A percentile compares a stretch with the other conserved stretches of the same genome.
Evolutionary conservation across 257 asterid species (phyloP).

Genomic region (Striga asiatica): DNA sequence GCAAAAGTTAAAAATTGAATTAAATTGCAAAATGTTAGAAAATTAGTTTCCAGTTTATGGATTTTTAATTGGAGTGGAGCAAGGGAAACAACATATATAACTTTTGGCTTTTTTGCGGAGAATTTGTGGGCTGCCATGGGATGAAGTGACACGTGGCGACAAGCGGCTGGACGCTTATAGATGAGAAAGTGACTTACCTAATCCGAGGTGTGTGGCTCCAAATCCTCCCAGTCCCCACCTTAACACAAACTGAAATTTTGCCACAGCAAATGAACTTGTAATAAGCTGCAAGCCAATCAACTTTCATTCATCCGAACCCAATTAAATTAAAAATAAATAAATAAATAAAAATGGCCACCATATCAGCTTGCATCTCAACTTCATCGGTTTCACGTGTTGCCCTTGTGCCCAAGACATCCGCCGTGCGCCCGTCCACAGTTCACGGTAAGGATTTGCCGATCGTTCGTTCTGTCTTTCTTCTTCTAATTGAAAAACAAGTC

Average conservation of each 20-base stretch:
- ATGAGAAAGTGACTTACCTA: constrained; percentile 29
- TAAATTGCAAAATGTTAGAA: too few species aligned
- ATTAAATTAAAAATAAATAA: constrained; percentile 1
- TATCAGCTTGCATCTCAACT: constrained; percentile 49
- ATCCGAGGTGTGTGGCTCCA: constrained; percentile 39
- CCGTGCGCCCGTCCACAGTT: constrained; percentile 26
- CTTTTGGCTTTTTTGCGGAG: too few species aligned
- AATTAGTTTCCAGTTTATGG: too few species aligned
- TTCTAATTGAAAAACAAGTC: too few species aligned
- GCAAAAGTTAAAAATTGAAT: too few species aligned
- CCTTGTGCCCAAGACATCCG: constrained; percentile 30
- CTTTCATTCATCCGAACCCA: too few species aligned
- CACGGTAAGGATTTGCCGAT: constrained; percentile 21
- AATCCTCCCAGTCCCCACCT: constrained; percentile 4
- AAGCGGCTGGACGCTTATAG: constrained; percentile 33
- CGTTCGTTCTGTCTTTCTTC: not conserved
- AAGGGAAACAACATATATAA: too few species aligned
- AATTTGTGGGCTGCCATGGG: constrained; percentile 18
- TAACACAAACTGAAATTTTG: constrained; percentile 8
- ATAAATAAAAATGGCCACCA: constrained; percentile 18
- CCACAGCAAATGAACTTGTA: too few species aligned
- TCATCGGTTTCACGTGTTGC: constrained; percentile 43
- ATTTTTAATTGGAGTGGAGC: too few species aligned
- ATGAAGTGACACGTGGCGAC: constrained; percentile 40
- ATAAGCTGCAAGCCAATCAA: too few species aligned